Evolutionary conservation across 108 stramenopile genomes (phyloP), one percentile per base, ranked within the genome.

Genomic region (Cyclotella sp.): DNA sequence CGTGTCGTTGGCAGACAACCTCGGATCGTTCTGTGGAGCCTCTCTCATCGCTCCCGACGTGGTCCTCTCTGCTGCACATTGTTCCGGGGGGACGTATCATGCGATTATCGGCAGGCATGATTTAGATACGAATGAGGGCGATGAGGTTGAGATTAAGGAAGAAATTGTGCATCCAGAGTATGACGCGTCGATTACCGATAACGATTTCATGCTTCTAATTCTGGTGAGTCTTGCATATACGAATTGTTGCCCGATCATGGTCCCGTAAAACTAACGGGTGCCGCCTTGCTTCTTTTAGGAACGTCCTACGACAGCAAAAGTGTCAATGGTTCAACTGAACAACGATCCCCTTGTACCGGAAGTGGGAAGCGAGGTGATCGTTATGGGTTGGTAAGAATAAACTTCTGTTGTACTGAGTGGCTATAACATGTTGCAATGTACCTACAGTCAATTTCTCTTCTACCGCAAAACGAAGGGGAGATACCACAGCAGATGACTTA

Each of bases 311-410:
- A 29, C 46, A 30, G 34, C 54, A 19, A 45, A 60, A 46, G 63
- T 70, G 21, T 18, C 22, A 18, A 27, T 57, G 7, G 51, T 82
- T 0, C 10, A 19, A 42, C 46, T 87, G 19, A 88, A 79, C 49
- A 12, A 14, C 16, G 63, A 86, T 69, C 1, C 28, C n/a, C n/a
- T 30, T 21, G 52, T 76, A 63, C 84, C 84, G 1, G 21, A 55
- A 7, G 52, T 28, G 28, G 82, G 82, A 13, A 39, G 62, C 13
- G 68, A 53, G 9, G 61, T 87, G 10, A 81, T 74, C 10, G 83
- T 86, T 10, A 80, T 87, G 70, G 90, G 90, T 15, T 78, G 86
- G 60, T 34, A 34, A 34, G 34, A 34, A n/a, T n/a, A n/a, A 34
- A 34, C 34, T 34, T 34, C 6, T 34, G n/a, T 34, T 34, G 34